phyloP scores from a whole-genome alignment of 768 basidiomycete genomes.

The Leccinum subgranulosum region DNA sequence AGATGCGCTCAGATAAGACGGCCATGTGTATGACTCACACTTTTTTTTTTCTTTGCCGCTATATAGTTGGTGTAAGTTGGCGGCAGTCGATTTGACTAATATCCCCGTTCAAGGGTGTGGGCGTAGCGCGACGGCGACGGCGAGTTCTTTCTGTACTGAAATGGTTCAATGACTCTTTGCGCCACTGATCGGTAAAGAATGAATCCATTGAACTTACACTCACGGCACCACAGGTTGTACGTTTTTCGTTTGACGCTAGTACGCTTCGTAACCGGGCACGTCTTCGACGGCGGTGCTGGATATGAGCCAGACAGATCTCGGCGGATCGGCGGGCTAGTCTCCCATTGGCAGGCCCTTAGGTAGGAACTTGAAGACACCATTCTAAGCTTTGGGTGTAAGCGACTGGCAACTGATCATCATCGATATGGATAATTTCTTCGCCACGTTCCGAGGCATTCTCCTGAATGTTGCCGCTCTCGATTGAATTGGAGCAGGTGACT shows the following conservation, averaged over 20 bases:
- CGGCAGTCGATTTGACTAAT: background rate
- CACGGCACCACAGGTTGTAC: background rate
- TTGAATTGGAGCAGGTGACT: background rate
- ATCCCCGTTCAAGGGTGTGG: background rate
- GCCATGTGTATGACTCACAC: background rate
- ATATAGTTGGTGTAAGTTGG: background rate
- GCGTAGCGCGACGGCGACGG: conserved; percentile 3
- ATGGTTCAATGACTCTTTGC: background rate
- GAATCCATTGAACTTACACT: background rate
- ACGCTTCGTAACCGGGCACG: background rate
- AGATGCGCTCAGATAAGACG: background rate
- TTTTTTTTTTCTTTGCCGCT: background rate
- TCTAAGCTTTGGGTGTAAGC: background rate
- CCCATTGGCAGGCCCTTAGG: background rate
- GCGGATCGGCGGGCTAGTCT: background rate
- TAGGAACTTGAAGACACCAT: background rate
- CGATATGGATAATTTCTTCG: background rate
- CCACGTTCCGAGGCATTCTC: background rate
- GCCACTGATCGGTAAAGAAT: conserved; percentile 5
- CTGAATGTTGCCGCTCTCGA: background rate
- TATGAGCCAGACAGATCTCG: background rate
- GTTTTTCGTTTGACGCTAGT: background rate
- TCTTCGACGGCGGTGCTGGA: conserved; percentile 3
- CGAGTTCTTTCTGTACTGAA: background rate
- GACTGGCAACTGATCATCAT: background rate